These are phyloP conservation scores for Diplodia seriata DNA, from an alignment of 2,329 filamentous ascomycete genomes.

Conservation along the genomic window DNA sequence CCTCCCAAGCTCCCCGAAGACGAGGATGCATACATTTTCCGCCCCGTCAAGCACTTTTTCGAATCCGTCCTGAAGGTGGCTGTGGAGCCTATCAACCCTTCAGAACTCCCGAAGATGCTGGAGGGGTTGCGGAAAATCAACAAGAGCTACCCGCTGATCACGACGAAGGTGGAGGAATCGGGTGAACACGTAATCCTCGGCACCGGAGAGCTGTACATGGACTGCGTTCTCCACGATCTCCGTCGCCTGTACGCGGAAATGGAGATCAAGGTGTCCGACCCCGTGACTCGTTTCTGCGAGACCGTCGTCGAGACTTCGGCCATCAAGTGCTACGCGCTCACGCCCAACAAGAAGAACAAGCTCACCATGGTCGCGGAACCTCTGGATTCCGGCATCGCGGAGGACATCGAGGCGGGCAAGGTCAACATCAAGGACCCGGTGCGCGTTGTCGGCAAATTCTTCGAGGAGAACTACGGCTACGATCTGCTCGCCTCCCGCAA, in stretches of 20 bases:
- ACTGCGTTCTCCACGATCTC: constrained; percentile 95
- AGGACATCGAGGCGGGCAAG: constrained; percentile 88
- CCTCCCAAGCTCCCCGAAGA: constrained; percentile 80
- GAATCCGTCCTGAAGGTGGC: constrained; percentile 98
- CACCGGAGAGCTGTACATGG: constrained; percentile 99
- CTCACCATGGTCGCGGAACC: constrained; percentile 98
- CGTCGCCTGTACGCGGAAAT: constrained; percentile 95
- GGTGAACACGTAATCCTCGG: constrained; percentile 95
- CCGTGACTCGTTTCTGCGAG: constrained; percentile 96
- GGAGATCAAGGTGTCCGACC: constrained; percentile 99
- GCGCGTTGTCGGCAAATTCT: constrained; percentile 92
- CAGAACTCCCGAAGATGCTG: constrained; percentile 97
- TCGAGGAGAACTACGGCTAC: constrained; percentile 97
- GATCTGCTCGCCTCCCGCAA: constrained; percentile 92
- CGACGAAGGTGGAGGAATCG: constrained; percentile 97
- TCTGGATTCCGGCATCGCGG: constrained; percentile 90
- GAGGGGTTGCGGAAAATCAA: constrained; percentile 96
- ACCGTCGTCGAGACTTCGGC: constrained; percentile 97
- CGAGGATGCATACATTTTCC: constrained; percentile 95
- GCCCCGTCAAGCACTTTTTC: constrained; percentile 90
- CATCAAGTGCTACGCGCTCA: constrained; percentile 97
- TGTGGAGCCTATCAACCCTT: constrained; percentile 97
- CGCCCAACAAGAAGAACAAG: constrained; percentile 99
- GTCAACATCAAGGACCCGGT: constrained; percentile 94
- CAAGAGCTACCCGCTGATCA: constrained; percentile 95